Percentiles rank a stretch among this genome's conserved stretches.
phyloP scores from a whole-genome alignment of 2,329 filamentous ascomycete species.

The Bimuria novae-zelandiae region DNA sequence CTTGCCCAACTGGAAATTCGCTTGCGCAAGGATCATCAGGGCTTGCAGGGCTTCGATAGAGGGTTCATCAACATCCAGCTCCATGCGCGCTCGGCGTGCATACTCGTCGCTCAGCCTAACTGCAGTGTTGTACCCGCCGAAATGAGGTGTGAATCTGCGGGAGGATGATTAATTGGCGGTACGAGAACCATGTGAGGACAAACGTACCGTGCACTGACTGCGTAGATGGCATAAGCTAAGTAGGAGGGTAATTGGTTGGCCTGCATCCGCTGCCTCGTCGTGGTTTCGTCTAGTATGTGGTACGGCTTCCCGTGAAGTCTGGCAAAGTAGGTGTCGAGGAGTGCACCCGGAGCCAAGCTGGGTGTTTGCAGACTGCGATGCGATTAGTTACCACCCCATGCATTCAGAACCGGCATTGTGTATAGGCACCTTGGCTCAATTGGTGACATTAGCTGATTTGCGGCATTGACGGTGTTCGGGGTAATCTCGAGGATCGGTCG shows the following conservation, averaged over 20 bases:
- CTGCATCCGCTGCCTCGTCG: slow-evolving; percentile 72
- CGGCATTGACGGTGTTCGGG: slow-evolving; percentile 25
- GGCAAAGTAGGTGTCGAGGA: slow-evolving; percentile 79
- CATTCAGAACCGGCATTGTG: slow-evolving; percentile 12
- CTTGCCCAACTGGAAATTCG: slow-evolving; percentile 76
- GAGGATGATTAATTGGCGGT: slow-evolving; percentile 43
- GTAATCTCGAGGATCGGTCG: slow-evolving; percentile 33
- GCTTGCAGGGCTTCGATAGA: slow-evolving; percentile 78
- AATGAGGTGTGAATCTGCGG: slow-evolving; percentile 69
- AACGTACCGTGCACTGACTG: slow-evolving; percentile 51
- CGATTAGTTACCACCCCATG: slow-evolving; percentile 23
- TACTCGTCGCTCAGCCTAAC: slow-evolving; percentile 73
- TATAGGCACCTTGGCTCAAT: slow-evolving; percentile 43
- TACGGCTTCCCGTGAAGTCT: slow-evolving; percentile 82
- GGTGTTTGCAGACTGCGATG: slow-evolving; percentile 45
- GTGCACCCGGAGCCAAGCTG: slow-evolving; percentile 60
- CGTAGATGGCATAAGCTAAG: slow-evolving; percentile 59
- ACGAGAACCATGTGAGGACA: slow-evolving; percentile 32
- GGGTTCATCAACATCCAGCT: slow-evolving; percentile 79
- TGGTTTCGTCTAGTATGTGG: slow-evolving; percentile 77
- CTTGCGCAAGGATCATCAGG: slow-evolving; percentile 73
- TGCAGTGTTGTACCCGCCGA: slow-evolving; percentile 68
- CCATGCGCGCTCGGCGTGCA: slow-evolving; percentile 68
- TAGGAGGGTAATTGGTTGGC: slow-evolving; percentile 64
- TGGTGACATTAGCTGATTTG: slow-evolving; percentile 43